Conservation (phyloP, 106 monocot species). For the Acorus gramineus region DNA sequence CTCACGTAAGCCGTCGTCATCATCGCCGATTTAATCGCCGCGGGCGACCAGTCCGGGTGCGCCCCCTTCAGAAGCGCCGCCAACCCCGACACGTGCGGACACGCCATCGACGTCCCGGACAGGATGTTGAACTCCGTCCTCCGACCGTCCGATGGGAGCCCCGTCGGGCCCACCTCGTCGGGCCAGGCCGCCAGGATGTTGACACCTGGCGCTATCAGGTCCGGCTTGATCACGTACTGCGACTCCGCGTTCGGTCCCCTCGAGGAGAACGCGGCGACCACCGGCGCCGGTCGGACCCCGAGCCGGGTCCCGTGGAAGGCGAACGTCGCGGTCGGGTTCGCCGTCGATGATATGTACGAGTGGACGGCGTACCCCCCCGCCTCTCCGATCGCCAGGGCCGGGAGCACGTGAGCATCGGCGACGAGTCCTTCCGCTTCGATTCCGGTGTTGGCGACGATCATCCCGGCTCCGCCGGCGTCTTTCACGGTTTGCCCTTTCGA, state of each 20-base stretch:
- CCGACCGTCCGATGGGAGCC: not conserved
- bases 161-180: not conserved
- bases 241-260: constrained; percentile 10
- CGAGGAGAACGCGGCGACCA: constrained; percentile 13
- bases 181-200: constrained; percentile 18
- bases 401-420: constrained; percentile 14
- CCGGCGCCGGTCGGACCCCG: constrained; percentile 4
- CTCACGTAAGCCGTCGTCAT: constrained; percentile 30
- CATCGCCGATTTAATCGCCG: constrained; percentile 23
- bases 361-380: not conserved
- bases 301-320: constrained; percentile 5
- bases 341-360: not conserved
- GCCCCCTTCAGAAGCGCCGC: constrained; percentile 30
- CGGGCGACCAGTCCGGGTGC: constrained; percentile 37
- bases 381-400: not conserved
- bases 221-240: constrained; percentile 15
- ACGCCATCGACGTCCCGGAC: constrained; percentile 48
- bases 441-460: constrained; percentile 14
- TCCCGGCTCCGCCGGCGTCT: not conserved
- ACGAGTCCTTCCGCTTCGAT: constrained; percentile 12
- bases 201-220: constrained; percentile 19
- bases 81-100: constrained; percentile 35
- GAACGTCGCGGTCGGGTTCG: not conserved
- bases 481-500: too few species aligned
- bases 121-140: constrained; percentile 14